Evolutionary conservation across 768 basidiomycete genomes (phyloP), one percentile per base, ranked within the genome.

Genomic region (Mycena galopus): DNA sequence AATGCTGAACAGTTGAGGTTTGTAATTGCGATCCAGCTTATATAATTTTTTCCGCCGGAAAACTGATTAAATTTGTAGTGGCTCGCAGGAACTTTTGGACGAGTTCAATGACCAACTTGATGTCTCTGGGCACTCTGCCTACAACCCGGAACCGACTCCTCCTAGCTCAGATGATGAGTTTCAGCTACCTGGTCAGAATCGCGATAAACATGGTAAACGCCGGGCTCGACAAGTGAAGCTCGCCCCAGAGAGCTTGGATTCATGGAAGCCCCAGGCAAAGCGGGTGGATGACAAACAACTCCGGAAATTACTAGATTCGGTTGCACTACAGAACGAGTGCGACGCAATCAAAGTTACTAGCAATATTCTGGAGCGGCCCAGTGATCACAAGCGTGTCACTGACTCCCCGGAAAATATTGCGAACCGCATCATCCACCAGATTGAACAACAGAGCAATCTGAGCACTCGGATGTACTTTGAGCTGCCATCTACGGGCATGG

Each of bases 381-480:
- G 16, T 11, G 16, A 27, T 21, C 19, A 57, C 9, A 32, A 27
- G 3, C 37, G 29, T 17, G 37, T 66, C 14, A 51, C 65, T 0
- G 57, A 44, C 11, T 1, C 56, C 2, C 57, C 66, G n/a, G 57
- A 23, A 0, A 25, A 4, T 8, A 23, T 67, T 29, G 66, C 66
- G 0, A 21, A 5, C 21, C 9, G 12, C 10, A 50, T 67, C 14
- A 35, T 67, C 3, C 44, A 67, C 17, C 66, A 67, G 25, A 67
- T 67, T 17, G 57, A 67, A 5, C 33, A 53, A 42, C n/a, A 70
- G 11, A 70, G 65, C 19, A 39, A 70, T 27, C 63, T 70, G 39
- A 64, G 69, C 55, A 64, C 63, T 1, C 55, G 39, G 35, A 64
- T 70, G 61, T 64, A 70, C 27, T 70, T 70, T 37, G 63, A 32